A percentile compares a stretch with the other conserved stretches of the same genome.
Evolutionary conservation across 371 early-diverging fungal species (phyloP).

Genomic region (Mortierella sp.): DNA sequence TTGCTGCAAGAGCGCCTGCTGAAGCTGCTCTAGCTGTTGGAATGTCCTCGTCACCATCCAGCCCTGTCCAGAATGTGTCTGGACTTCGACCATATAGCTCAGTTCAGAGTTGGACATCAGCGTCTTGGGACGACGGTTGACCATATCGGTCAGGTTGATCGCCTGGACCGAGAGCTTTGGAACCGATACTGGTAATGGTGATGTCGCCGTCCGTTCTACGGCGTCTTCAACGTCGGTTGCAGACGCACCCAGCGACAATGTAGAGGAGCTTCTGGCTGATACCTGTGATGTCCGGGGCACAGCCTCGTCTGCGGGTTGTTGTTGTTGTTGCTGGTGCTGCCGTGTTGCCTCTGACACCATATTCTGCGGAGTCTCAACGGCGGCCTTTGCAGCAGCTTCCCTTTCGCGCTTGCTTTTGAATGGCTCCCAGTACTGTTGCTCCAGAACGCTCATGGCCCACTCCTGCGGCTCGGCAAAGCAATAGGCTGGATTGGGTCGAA

Average conservation of each 20-base stretch:
- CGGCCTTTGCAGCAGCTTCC: background rate
- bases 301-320: background rate
- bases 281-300: background rate
- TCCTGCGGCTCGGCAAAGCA: conserved; percentile 42
- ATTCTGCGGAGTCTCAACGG: background rate
- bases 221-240: background rate
- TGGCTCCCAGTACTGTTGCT: conserved; percentile 48
- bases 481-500: conserved; percentile 36
- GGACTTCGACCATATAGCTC: conserved; percentile 51
- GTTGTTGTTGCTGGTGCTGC: background rate
- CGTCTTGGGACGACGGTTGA: conserved; percentile 44
- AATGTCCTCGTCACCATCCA: conserved; percentile 53
- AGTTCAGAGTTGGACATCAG: conserved; percentile 42
- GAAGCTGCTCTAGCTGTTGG: conserved; percentile 49
- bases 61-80: conserved; percentile 41
- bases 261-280: background rate
- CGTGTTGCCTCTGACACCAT: background rate
- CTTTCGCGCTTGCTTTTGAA: conserved; percentile 39
- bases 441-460: conserved; percentile 44
- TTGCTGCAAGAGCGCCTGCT: conserved; percentile 26
- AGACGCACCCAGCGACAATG: background rate
- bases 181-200: background rate
- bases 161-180: conserved; percentile 8
- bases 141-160: conserved; percentile 42
- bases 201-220: background rate